Percentiles rank a stretch among this genome's conserved stretches.
phyloP scores from a whole-genome alignment of 2,329 filamentous ascomycete species.

The Alternaria arbusti region DNA sequence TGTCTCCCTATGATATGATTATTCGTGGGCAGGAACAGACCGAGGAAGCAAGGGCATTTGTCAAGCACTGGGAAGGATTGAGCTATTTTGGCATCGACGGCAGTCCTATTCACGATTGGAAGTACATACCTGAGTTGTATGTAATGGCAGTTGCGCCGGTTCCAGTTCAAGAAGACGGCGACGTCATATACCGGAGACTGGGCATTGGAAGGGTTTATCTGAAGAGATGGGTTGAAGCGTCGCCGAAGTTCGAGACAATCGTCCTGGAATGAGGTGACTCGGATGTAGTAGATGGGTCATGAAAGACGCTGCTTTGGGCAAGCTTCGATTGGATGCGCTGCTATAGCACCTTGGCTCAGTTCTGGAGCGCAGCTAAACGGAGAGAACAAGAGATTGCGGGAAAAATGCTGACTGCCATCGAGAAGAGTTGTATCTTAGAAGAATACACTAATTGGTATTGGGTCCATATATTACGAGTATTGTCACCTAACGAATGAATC shows the following conservation, averaged over 20 bases:
- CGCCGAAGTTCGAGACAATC: background rate
- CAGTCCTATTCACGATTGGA: background rate
- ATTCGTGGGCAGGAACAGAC: background rate
- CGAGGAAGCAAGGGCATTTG: background rate
- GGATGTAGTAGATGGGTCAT: background rate
- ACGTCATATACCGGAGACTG: background rate
- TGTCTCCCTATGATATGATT: too few species aligned
- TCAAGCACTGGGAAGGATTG: background rate
- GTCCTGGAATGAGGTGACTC: conserved; percentile 1
- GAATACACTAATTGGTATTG: background rate
- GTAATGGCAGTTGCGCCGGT: conserved; percentile 2
- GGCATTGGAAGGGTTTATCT: conserved; percentile 8
- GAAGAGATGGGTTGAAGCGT: conserved; percentile 10
- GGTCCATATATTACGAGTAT: background rate
- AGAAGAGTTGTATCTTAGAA: background rate
- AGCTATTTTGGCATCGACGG: background rate
- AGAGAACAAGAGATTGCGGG: background rate
- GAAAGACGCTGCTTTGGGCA: background rate
- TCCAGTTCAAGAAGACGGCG: background rate
- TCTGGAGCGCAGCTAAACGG: background rate
- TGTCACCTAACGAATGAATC: background rate
- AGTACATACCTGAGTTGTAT: background rate
- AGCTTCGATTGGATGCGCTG: background rate
- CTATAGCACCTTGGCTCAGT: background rate
- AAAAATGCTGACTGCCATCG: background rate